Base-by-base conservation (phyloP, 1,139 yeast species). In the Scheffersomyces quercinus region DNA sequence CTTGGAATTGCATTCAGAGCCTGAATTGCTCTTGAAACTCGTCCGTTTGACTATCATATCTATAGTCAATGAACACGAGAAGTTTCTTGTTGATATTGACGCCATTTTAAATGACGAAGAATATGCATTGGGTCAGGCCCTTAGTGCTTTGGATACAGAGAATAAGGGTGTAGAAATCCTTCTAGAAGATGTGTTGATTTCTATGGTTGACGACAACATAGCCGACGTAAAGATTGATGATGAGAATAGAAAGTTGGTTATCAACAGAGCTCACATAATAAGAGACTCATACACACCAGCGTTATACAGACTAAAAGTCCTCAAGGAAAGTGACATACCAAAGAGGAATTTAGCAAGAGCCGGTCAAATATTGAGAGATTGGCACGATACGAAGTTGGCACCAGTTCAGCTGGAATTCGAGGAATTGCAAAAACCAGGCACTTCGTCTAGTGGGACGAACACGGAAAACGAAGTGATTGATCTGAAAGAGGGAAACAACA, bases 211-310 rank as follows among this genome's bases (percentile, higher is more conserved):
- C 38, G 56, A 60, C 12, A 57, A 58, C 2, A 43, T 56, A 5
- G 54, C 70, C 4, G 56, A 58, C 20, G 47, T 65, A 11, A 60
- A 56, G 41, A 63, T 73, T 6, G 70, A 71, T 46, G 68, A 68
- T 36, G 55, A 54, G 16, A 43, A 46, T 5, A 46, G 52, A 1
- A 28, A 44, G 4, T 49, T 70, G 37, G 45, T 45, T 4, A 54
- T 69, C 5, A 43, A 49, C 5, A 57, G 51, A 15, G 51, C 61
- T 20, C 35, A 41, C 7, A 50, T 53, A 7, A 44, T 61, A 12
- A 53, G 76, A 38, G 77, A 72, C 49, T 59, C 69, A 13, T 70
- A 55, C 48, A 65, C 67, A 46, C 49, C 56, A 1, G 47, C 45
- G 4, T 45, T 51, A 20, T 58, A 64, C 35, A 31, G 40, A 10